These are phyloP conservation scores for Fusarium nanum DNA, from an alignment of 2,329 filamentous ascomycete species.

Conservation along the genomic window DNA sequence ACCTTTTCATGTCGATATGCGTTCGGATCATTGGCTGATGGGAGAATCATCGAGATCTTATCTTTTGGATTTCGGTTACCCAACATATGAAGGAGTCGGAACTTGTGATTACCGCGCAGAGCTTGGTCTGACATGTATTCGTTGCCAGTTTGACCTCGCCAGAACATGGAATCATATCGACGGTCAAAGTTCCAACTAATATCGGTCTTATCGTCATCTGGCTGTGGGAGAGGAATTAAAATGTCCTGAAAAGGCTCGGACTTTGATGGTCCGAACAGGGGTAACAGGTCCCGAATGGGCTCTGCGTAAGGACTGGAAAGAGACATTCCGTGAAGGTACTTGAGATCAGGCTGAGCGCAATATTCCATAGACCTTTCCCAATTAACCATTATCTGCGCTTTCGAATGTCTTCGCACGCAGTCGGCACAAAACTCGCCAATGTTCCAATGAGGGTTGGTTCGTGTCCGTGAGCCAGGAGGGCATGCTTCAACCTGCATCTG, in stretches of 20 bases:
- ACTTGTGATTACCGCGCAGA: conserved; percentile 74
- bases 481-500: conserved; percentile 66
- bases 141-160: conserved; percentile 77
- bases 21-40: conserved; percentile 50
- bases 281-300: conserved; percentile 73
- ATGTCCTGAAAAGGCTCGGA: conserved; percentile 80
- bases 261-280: conserved; percentile 81
- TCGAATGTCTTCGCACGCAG: conserved; percentile 73
- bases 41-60: conserved; percentile 67
- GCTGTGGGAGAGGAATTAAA: conserved; percentile 72
- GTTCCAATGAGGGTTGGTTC: conserved; percentile 71
- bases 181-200: conserved; percentile 62
- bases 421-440: conserved; percentile 71
- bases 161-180: conserved; percentile 76
- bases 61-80: conserved; percentile 66
- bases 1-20: conserved; percentile 68
- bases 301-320: conserved; percentile 71
- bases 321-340: conserved; percentile 79
- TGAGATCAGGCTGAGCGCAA: conserved; percentile 82
- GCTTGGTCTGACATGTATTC: conserved; percentile 61
- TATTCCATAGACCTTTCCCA: conserved; percentile 74
- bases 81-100: conserved; percentile 77
- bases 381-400: conserved; percentile 73
- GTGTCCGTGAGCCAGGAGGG: conserved; percentile 69
- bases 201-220: conserved; percentile 55